phyloP scores from a whole-genome alignment of 23 red algal genomes.

The Gracilaria gracilis region DNA sequence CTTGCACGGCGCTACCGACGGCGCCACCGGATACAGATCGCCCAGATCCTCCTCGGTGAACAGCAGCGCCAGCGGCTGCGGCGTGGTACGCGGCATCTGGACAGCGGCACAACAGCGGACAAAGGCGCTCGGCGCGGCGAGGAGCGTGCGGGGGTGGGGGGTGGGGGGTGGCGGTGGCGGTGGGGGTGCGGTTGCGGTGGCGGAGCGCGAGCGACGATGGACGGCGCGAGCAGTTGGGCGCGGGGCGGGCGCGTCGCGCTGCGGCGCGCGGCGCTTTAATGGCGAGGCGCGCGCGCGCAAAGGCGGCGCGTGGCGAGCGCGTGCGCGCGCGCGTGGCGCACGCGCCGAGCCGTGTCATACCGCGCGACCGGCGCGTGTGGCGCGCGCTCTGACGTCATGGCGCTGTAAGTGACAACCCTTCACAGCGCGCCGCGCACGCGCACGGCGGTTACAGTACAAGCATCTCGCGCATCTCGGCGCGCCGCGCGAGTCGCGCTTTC shows the following conservation, averaged over 20 bases:
- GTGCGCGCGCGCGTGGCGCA: slow-evolving; percentile 1
- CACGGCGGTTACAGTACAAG: too few relatives aligned
- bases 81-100: slow-evolving; percentile 17
- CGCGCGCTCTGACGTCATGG: slow-evolving; percentile 8
- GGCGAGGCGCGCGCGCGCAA: neutral
- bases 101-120: too few relatives aligned
- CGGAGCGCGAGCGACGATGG: too few relatives aligned
- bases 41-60: slow-evolving; percentile 28
- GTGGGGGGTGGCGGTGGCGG: too few relatives aligned
- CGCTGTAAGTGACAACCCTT: neutral
- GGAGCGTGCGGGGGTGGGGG: too few relatives aligned
- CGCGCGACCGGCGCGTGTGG: neutral
- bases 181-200: too few relatives aligned
- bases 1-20: slow-evolving; percentile 8
- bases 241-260: neutral
- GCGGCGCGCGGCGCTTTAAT: neutral
- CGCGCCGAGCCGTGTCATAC: neutral
- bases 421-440: neutral
- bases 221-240: neutral
- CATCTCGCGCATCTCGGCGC: too few relatives aligned
- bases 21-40: neutral
- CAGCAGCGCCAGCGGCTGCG: neutral
- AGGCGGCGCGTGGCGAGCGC: neutral
- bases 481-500: too few relatives aligned
- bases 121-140: too few relatives aligned